Percentiles rank a stretch among this genome's conserved stretches.
Conservation (phyloP, 768 basidiomycete genomes). For the Suillus subalutaceus region DNA sequence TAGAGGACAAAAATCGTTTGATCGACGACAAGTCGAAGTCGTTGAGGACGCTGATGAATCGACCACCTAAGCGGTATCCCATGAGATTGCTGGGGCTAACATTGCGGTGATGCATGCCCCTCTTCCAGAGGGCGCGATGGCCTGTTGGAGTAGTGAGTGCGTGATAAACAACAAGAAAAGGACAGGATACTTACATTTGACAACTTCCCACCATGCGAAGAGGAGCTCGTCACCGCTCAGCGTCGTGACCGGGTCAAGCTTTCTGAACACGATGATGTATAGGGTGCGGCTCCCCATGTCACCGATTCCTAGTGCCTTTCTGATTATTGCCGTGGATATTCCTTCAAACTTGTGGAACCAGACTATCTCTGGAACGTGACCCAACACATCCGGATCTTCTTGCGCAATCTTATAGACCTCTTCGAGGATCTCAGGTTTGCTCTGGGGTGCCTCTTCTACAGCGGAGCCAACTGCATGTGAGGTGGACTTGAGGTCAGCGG, state of each 20-base stretch:
- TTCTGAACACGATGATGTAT: not conserved
- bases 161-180: not conserved
- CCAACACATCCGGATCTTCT: not conserved
- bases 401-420: conserved; percentile 1
- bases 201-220: not conserved
- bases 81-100: not conserved
- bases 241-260: not conserved
- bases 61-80: not conserved
- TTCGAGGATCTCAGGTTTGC: not conserved
- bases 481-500: not conserved
- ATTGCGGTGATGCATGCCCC: not conserved
- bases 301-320: not conserved
- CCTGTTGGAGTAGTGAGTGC: not conserved
- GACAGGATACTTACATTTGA: not conserved
- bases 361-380: conserved; percentile 5
- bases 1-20: not conserved
- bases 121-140: not conserved
- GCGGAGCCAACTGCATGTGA: not conserved
- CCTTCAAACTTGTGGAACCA: not conserved
- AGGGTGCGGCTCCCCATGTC: not conserved
- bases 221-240: not conserved
- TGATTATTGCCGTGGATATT: not conserved
- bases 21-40: not conserved
- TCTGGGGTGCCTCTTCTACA: not conserved
- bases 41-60: not conserved